Conservation (phyloP, 805 yeast species). For the Hanseniaspora vineae region DNA sequence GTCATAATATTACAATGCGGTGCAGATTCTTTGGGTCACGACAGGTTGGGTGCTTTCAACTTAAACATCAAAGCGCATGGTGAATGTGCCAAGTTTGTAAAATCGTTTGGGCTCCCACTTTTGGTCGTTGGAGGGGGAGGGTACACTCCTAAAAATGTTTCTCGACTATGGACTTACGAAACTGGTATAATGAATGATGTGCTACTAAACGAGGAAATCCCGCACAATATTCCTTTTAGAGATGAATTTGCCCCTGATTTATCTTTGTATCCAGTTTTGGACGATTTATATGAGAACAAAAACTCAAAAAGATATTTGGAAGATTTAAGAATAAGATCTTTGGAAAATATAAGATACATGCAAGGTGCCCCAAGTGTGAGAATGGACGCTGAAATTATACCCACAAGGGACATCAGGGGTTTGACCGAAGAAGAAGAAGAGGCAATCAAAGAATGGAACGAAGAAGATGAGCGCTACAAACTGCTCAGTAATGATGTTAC, state of each 20-base stretch:
- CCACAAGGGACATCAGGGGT: slow-evolving; percentile 29
- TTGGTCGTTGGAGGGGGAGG: slow-evolving; percentile 98
- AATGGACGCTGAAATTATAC: slow-evolving; percentile 77
- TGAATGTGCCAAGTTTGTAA: slow-evolving; percentile 82
- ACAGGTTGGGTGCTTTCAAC: slow-evolving; percentile 90
- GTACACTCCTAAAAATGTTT: slow-evolving; percentile 93
- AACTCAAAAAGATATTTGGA: slow-evolving; percentile 77
- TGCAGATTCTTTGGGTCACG: slow-evolving; percentile 94
- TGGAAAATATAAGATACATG: slow-evolving; percentile 69
- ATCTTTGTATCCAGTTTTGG: slow-evolving; percentile 73
- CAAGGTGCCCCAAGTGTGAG: slow-evolving; percentile 93
- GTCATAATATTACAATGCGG: slow-evolving; percentile 98
- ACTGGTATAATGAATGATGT: slow-evolving; percentile 78
- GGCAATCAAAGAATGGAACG: slow-evolving; percentile 20
- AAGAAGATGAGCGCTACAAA: slow-evolving; percentile 27
- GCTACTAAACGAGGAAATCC: slow-evolving; percentile 61
- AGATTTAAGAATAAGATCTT: slow-evolving; percentile 54
- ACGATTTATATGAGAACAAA: slow-evolving; percentile 72
- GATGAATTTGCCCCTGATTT: slow-evolving; percentile 85
- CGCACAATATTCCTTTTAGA: slow-evolving; percentile 61
- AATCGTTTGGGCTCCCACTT: slow-evolving; percentile 75
- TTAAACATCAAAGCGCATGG: slow-evolving; percentile 91
- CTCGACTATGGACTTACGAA: slow-evolving; percentile 91
- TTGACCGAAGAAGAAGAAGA: slow-evolving; percentile 32
- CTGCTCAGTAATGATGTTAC: slow-evolving; percentile 28